Evolutionary conservation across 805 yeast genomes (phyloP).

Genomic region (Saccharomycopsis selenospora): DNA sequence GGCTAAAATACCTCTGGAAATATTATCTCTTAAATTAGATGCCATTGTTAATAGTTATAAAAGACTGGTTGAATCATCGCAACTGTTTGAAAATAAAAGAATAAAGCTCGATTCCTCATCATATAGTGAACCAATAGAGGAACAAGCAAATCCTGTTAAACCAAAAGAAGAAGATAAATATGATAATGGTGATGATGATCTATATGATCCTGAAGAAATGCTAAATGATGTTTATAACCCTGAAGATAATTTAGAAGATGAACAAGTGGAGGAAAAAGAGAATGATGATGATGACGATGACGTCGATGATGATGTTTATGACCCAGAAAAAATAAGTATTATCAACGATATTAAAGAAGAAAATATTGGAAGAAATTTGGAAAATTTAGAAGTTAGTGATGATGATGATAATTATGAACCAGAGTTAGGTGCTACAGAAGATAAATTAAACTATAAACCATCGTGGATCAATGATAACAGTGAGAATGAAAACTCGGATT

Average conservation of each 20-base stretch:
- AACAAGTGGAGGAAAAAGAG: conserved; percentile 1
- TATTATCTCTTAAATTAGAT: conserved; percentile 5
- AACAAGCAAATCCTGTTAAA: conserved; percentile 1
- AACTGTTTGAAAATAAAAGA: not conserved
- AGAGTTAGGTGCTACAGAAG: not conserved
- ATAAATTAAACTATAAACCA: not conserved
- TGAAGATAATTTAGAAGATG: not conserved
- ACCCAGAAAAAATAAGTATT: conserved; percentile 6
- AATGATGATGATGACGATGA: conserved; percentile 5
- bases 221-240: not conserved
- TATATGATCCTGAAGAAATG: not conserved
- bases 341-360: not conserved
- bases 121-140: too few relatives aligned
- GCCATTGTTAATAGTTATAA: conserved; percentile 3
- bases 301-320: conserved; percentile 1
- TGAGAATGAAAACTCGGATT: not conserved
- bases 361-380: not conserved
- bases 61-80: not conserved
- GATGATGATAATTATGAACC: not conserved
- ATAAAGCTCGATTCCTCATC: not conserved
- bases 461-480: not conserved
- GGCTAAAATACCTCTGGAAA: conserved; percentile 2
- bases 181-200: not conserved
- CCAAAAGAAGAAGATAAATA: not conserved
- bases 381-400: not conserved